Evolutionary conservation across 345 rosid species (phyloP), one percentile per base, ranked within the genome.

Genomic region (Gossypium stocksii): DNA sequence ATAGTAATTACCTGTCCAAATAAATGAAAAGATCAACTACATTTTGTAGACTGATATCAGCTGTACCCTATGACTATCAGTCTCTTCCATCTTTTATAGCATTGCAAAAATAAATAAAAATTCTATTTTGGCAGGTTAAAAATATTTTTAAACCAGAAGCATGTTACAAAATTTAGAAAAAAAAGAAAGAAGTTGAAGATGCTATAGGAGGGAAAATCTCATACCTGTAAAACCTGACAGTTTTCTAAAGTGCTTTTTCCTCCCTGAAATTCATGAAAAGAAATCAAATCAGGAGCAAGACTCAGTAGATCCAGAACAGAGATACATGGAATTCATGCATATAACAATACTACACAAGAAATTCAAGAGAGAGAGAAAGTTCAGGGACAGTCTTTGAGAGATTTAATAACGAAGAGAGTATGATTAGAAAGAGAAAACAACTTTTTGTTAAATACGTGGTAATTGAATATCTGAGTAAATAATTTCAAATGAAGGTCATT

Each of bases 141-240:
- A 62, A 53, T 20, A 59, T 57, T 57, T 54, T 22, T 13, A 69
- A 29, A 9, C 2, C 17, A 41, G 56, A 59, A 17, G 16, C 10
- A 14, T 14, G 17, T 4, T 1, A 38, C 45, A 29, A 67, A 66
- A 14, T 11, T 17, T 48, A 17, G 1, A 44, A 13, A 64, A 19
- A 23, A 27, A 7, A 23, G 2, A 48, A 7, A 20, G 23, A 72
- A 27, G 19, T 52, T 25, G 43, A 16, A 63, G 41, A 49, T 23
- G 48, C 46, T 22, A 67, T 3, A 9, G 70, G 52, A 12, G 53
- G 59, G 70, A 14, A 49, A 75, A 73, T 66, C 52, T 22, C 71
- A 19, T 76, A 92, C 98, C 97, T 94, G 98, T 72, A 95, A 84
- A 78, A 94, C 98, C 81, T 94, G 98, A 52, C 99, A 95, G 79